phyloP scores from a whole-genome alignment of 306 rosid species.

The Sesbania bispinosa region DNA sequence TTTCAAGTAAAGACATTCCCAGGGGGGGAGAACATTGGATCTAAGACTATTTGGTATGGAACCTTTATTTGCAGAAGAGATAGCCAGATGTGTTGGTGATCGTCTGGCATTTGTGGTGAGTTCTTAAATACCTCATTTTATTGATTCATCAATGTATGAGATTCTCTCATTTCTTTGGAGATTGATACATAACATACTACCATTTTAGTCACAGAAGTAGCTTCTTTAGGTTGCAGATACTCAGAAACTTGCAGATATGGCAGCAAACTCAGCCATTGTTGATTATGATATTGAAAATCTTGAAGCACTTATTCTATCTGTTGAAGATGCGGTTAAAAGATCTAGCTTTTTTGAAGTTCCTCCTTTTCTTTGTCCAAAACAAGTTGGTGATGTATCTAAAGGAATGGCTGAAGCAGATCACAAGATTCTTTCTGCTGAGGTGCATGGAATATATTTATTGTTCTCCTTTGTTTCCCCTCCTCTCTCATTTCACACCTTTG shows the following conservation, averaged over 20 bases:
- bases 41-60: conserved; percentile 46
- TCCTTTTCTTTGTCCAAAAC: conserved; percentile 47
- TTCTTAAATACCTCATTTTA: background rate
- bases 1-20: conserved; percentile 73
- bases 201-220: conserved; percentile 7
- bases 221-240: conserved; percentile 83
- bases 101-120: conserved; percentile 81
- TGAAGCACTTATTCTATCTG: conserved; percentile 62
- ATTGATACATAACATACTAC: conserved; percentile 1
- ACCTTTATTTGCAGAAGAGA: conserved; percentile 68
- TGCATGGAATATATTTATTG: conserved; percentile 8
- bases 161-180: conserved; percentile 9
- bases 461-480: background rate
- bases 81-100: conserved; percentile 61
- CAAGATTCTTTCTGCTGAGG: conserved; percentile 73
- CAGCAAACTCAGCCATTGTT: conserved; percentile 56
- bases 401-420: conserved; percentile 89
- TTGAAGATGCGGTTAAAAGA: conserved; percentile 76
- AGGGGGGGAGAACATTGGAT: conserved; percentile 64
- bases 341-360: conserved; percentile 66
- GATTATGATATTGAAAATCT: conserved; percentile 58
- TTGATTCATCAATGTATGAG: background rate
- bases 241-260: conserved; percentile 76
- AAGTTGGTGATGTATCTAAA: conserved; percentile 70
- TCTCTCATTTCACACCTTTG: background rate